A percentile compares a stretch with the other conserved stretches of the same genome.
phyloP scores from a whole-genome alignment of 2,329 filamentous ascomycete species.

The Colletotrichum kahawae region DNA sequence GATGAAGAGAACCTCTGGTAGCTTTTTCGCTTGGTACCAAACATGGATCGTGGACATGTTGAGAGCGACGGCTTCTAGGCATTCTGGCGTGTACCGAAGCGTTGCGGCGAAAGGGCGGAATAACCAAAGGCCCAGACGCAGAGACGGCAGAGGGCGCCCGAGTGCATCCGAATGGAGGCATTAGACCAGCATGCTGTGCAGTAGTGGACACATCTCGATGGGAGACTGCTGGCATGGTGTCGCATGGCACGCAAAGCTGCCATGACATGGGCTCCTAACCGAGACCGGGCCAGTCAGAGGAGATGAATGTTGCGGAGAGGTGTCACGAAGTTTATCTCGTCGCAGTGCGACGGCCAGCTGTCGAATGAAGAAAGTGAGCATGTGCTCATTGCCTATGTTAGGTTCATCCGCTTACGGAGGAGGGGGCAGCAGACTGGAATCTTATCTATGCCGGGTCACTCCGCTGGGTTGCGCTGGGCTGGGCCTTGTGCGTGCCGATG shows the following conservation, averaged over 20 bases:
- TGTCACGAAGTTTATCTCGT: conserved; percentile 7
- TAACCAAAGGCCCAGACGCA: neutral
- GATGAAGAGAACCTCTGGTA: neutral
- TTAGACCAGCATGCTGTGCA: neutral
- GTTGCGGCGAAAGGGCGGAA: neutral
- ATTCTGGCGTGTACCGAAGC: neutral
- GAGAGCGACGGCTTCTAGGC: neutral
- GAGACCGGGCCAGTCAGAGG: neutral
- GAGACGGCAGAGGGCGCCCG: neutral
- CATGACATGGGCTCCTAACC: neutral
- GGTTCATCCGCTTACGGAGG: conserved; percentile 16
- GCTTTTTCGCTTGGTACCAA: neutral
- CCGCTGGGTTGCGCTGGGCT: neutral
- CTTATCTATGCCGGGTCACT: conserved; percentile 4
- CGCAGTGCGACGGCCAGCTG: neutral
- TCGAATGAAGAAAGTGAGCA: conserved; percentile 14
- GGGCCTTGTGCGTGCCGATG: neutral
- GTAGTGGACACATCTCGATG: neutral
- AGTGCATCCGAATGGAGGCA: neutral
- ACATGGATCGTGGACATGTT: neutral
- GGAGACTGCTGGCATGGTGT: neutral
- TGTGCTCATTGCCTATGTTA: conserved; percentile 7
- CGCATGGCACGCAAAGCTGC: neutral
- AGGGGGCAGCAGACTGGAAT: neutral
- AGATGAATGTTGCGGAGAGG: neutral